Evolutionary conservation across 2,329 filamentous ascomycete species (phyloP).

Genomic region (Pyrenophora seminiperda): DNA sequence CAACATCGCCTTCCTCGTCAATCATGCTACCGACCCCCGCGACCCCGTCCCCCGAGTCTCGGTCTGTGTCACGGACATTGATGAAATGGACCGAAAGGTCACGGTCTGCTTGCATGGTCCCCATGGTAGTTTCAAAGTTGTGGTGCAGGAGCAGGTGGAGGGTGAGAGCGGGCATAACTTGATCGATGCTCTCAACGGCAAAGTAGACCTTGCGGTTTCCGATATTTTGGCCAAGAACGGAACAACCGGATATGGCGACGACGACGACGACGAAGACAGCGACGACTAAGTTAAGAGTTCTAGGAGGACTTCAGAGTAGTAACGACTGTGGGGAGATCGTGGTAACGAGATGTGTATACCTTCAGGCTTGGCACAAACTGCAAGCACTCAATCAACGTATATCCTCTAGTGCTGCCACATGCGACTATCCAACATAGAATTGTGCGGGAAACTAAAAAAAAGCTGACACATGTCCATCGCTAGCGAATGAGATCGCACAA

Average conservation of each 20-base stretch:
- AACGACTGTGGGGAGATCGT: too few species aligned
- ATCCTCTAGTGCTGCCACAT: too few species aligned
- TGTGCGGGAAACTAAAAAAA: background rate
- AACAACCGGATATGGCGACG: conserved; percentile 3
- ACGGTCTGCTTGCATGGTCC: conserved; percentile 9
- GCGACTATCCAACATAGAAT: too few species aligned
- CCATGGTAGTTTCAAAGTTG: conserved; percentile 6
- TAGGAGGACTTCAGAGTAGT: too few species aligned
- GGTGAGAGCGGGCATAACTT: conserved; percentile 4
- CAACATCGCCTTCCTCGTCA: conserved; percentile 15
- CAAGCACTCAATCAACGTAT: too few species aligned
- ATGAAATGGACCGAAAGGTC: conserved; percentile 8
- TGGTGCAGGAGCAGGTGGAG: conserved; percentile 4
- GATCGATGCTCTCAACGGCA: conserved; percentile 5
- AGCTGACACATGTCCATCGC: background rate
- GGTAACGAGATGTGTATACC: too few species aligned
- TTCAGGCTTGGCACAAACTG: too few species aligned
- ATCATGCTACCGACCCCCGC: conserved; percentile 2
- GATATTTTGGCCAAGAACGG: conserved; percentile 1
- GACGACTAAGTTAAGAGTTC: too few species aligned
- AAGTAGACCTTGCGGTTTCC: conserved; percentile 8
- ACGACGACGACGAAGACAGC: too few species aligned
- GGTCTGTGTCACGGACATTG: conserved; percentile 4
- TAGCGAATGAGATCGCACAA: too few species aligned
- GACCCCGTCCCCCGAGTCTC: conserved; percentile 6